Evolutionary conservation across 1,139 yeast genomes (phyloP).

Genomic region (Meyerozyma guilliermondii): DNA sequence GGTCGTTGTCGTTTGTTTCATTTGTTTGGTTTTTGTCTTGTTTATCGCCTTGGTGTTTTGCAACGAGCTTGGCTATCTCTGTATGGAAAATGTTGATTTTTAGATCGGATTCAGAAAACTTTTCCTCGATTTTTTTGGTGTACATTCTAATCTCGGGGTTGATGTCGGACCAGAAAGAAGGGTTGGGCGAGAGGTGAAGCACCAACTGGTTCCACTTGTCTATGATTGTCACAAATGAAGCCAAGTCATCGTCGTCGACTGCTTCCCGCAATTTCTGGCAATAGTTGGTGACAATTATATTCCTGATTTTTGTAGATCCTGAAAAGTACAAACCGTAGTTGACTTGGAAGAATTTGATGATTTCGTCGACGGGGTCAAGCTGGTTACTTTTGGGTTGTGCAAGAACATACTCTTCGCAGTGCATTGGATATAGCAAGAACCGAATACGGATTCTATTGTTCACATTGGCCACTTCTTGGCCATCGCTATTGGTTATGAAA

Average conservation of each 20-base stretch:
- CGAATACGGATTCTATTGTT: constrained; percentile 30
- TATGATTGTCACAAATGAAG: constrained; percentile 28
- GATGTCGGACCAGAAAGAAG: not conserved
- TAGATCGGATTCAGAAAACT: not conserved
- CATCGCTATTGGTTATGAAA: constrained; percentile 12
- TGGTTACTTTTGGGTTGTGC: constrained; percentile 50
- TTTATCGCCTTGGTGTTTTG: not conserved
- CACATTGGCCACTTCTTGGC: constrained; percentile 17
- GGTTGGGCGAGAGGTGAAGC: constrained; percentile 29
- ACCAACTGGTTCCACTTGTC: constrained; percentile 42
- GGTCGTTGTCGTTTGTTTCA: not conserved
- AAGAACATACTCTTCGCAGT: constrained; percentile 34
- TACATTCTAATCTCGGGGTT: not conserved
- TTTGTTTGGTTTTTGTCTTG: not conserved
- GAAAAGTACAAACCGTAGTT: constrained; percentile 38
- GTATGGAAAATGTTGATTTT: not conserved
- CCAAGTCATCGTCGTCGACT: constrained; percentile 30
- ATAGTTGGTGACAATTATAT: constrained; percentile 29
- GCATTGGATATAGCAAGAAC: constrained; percentile 38
- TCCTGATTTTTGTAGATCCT: constrained; percentile 33
- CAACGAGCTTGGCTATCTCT: not conserved
- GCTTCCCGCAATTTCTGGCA: constrained; percentile 27
- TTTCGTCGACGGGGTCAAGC: constrained; percentile 68
- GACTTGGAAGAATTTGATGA: constrained; percentile 48
- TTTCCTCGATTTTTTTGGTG: not conserved